These are phyloP conservation scores for Suillus plorans DNA, from an alignment of 768 basidiomycete species.

Conservation along the genomic window DNA sequence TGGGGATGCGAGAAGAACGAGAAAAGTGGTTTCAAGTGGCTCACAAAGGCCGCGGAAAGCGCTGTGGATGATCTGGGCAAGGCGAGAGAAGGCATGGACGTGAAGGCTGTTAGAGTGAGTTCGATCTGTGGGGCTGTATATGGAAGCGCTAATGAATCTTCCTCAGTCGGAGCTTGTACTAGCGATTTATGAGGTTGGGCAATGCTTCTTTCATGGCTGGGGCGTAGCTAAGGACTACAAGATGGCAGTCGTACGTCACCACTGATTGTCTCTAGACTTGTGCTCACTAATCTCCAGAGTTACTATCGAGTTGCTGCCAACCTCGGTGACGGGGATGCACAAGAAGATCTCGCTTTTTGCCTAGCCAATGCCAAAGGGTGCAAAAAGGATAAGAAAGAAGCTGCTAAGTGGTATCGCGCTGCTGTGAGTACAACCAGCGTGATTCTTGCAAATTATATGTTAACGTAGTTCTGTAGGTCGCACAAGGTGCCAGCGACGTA, in stretches of 20 bases:
- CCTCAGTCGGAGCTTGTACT: slow-evolving; percentile 75
- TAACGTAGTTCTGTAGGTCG: slow-evolving; percentile 37
- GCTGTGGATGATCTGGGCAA: slow-evolving; percentile 77
- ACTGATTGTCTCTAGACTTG: background rate
- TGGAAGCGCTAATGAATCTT: background rate
- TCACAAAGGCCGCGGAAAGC: slow-evolving; percentile 76
- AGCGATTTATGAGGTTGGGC: slow-evolving; percentile 90
- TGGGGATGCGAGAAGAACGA: slow-evolving; percentile 88
- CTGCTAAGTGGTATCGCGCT: slow-evolving; percentile 89
- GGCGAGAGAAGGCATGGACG: slow-evolving; percentile 53
- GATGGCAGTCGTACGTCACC: slow-evolving; percentile 74
- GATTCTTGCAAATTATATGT: background rate
- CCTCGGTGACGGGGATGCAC: slow-evolving; percentile 85
- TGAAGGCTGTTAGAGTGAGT: slow-evolving; percentile 52
- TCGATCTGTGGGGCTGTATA: background rate
- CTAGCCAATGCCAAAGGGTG: slow-evolving; percentile 85
- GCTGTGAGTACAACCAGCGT: slow-evolving; percentile 49
- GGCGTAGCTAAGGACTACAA: slow-evolving; percentile 84
- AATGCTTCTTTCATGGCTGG: slow-evolving; percentile 93
- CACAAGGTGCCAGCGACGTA: slow-evolving; percentile 77
- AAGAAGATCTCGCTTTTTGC: slow-evolving; percentile 83
- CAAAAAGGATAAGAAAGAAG: slow-evolving; percentile 83
- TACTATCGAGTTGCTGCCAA: slow-evolving; percentile 84
- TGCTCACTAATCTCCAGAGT: slow-evolving; percentile 42
- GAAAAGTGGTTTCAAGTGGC: slow-evolving; percentile 76